Conservation (phyloP, 2,329 filamentous ascomycete species). For the Xenosphaeropsis pyriputrescens region DNA sequence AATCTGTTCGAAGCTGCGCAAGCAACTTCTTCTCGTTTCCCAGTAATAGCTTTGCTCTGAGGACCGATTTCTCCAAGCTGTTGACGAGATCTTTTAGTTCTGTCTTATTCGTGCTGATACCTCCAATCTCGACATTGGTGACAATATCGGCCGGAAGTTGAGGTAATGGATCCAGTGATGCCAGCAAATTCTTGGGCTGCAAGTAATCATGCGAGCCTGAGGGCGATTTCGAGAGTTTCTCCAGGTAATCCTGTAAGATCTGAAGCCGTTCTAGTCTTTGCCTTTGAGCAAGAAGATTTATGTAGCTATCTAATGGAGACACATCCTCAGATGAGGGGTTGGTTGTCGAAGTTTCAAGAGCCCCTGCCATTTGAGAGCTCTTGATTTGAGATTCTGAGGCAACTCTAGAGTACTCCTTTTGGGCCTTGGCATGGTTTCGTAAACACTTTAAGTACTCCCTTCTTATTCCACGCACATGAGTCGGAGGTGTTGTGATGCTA, state of each 20-base stretch:
- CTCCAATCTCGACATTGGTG: conserved; percentile 2
- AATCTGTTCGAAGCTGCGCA: conserved; percentile 26
- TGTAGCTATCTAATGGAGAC: conserved; percentile 30
- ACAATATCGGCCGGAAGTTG: conserved; percentile 14
- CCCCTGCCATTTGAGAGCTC: neutral
- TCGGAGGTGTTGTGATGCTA: conserved; percentile 22
- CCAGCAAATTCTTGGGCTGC: conserved; percentile 15
- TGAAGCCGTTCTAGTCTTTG: conserved; percentile 34
- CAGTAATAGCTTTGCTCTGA: conserved; percentile 41
- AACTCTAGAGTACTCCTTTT: conserved; percentile 25
- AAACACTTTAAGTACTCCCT: conserved; percentile 40
- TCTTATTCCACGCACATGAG: conserved; percentile 29
- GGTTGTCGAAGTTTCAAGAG: conserved; percentile 8
- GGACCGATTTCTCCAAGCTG: conserved; percentile 39
- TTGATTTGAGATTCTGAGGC: conserved; percentile 9
- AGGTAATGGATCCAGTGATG: conserved; percentile 10
- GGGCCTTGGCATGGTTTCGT: conserved; percentile 34
- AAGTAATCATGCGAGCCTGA: conserved; percentile 34
- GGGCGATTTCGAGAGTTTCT: conserved; percentile 34
- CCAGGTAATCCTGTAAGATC: conserved; percentile 34
- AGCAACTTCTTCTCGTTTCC: conserved; percentile 40
- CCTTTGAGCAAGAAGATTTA: conserved; percentile 33
- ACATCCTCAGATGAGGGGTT: conserved; percentile 8
- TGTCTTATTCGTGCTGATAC: conserved; percentile 16
- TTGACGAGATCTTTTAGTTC: conserved; percentile 32